A percentile compares a stretch with the other conserved stretches of the same genome.
These are phyloP conservation scores for Elasticomyces elasticus DNA, from an alignment of 495 filamentous ascomycete species.

Conservation along the genomic window DNA sequence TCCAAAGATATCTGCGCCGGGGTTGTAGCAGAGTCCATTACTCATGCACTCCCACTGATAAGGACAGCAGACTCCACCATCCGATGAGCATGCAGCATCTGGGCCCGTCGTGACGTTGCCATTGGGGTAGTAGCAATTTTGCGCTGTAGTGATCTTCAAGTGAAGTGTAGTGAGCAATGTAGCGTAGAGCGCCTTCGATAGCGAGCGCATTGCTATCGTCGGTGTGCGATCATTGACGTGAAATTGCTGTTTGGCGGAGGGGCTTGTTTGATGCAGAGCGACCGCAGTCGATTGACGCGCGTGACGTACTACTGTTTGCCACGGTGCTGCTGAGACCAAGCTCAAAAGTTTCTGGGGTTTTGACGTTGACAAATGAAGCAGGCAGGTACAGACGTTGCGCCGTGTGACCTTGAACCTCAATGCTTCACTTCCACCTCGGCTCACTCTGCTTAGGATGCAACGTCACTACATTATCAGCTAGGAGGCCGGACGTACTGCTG, in stretches of 20 bases:
- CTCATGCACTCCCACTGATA: slow-evolving; percentile 14
- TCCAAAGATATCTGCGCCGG: slow-evolving; percentile 5
- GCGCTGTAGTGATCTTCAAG: background rate
- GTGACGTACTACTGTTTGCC: background rate
- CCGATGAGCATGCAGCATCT: slow-evolving; percentile 3
- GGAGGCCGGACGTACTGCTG: too few relatives aligned
- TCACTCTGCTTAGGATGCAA: background rate
- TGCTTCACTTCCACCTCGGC: background rate
- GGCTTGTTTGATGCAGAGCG: background rate
- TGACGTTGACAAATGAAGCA: background rate
- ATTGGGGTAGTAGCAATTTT: slow-evolving; percentile 22
- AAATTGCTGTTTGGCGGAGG: background rate
- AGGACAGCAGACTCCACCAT: slow-evolving; percentile 15
- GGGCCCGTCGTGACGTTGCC: slow-evolving; percentile 8
- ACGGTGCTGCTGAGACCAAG: background rate
- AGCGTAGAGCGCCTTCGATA: background rate
- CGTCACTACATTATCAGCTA: background rate
- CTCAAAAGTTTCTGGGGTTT: background rate
- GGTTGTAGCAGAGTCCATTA: slow-evolving; percentile 17
- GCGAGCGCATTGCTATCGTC: background rate
- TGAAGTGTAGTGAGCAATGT: background rate
- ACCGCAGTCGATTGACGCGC: background rate
- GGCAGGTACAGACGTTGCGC: background rate
- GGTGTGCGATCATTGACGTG: background rate
- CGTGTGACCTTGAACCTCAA: background rate